phyloP scores from a whole-genome alignment of 345 rosid genomes.

The Salix arbutifolia region DNA sequence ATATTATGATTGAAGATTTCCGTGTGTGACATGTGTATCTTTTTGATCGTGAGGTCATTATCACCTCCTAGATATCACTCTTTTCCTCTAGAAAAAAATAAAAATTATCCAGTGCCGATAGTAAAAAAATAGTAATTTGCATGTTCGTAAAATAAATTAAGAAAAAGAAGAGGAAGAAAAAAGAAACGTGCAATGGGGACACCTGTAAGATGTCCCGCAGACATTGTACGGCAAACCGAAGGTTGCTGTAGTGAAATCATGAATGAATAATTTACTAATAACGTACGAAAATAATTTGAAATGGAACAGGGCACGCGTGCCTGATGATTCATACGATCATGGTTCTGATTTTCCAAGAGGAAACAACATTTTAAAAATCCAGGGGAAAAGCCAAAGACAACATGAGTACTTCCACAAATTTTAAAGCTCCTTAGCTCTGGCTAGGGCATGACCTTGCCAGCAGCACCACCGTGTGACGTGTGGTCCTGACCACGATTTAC shows the following conservation, averaged over 20 bases:
- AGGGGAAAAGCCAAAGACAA: background rate
- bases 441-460: background rate
- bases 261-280: background rate
- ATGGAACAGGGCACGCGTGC: background rate
- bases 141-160: no score
- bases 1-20: no score
- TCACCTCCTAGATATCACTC: no score
- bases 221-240: background rate
- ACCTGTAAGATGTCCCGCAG: no score
- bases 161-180: no score
- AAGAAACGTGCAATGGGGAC: no score
- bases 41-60: no score
- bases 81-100: no score
- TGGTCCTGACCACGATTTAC: background rate
- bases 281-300: constrained; percentile 14
- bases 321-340: constrained; percentile 2
- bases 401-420: background rate
- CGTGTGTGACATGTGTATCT: no score
- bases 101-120: no score
- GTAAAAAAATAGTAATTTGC: no score
- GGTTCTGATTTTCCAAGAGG: constrained; percentile 5
- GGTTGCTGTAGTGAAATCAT: background rate
- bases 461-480: background rate
- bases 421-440: constrained; percentile 2
- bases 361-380: background rate